Percentiles rank a stretch among this genome's conserved stretches.
Conservation (phyloP, 208 protist species). For the Crithidia acanthocephali region DNA sequence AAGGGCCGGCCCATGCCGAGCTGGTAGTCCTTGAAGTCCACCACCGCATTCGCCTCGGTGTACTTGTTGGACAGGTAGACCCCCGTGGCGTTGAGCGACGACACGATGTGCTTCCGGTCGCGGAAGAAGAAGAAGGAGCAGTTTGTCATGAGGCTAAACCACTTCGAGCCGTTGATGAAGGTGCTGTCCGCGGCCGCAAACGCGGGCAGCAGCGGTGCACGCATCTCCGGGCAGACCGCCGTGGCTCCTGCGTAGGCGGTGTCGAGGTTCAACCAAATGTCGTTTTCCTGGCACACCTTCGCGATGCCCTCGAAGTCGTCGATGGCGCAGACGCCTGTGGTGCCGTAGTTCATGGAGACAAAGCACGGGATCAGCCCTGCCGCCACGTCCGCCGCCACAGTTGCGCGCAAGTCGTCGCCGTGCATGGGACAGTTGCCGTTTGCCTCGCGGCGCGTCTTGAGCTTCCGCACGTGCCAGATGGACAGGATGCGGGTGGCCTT, state of each 20-base stretch:
- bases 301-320: conserved; percentile 54
- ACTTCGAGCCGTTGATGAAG: conserved; percentile 73
- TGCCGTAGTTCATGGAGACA: conserved; percentile 55
- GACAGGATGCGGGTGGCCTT: conserved; percentile 53
- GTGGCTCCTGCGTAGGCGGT: conserved; percentile 62
- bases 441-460: conserved; percentile 29
- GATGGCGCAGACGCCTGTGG: conserved; percentile 57
- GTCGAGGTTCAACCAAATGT: conserved; percentile 72
- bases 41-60: conserved; percentile 36
- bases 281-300: conserved; percentile 32
- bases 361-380: conserved; percentile 59
- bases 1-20: conserved; percentile 66
- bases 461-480: conserved; percentile 40
- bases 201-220: conserved; percentile 33
- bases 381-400: conserved; percentile 50
- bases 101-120: conserved; percentile 44
- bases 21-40: conserved; percentile 80
- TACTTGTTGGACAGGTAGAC: conserved; percentile 54
- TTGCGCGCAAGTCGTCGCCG: conserved; percentile 32
- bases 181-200: conserved; percentile 42
- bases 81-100: conserved; percentile 45
- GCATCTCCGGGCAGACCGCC: conserved; percentile 60
- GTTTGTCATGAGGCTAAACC: conserved; percentile 54
- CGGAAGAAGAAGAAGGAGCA: conserved; percentile 55
- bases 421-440: conserved; percentile 52